Percentiles rank a stretch among this genome's conserved stretches.
These are phyloP conservation scores for Cantharellus cinnabarinus DNA, from an alignment of 768 basidiomycete species.

Conservation along the genomic window DNA sequence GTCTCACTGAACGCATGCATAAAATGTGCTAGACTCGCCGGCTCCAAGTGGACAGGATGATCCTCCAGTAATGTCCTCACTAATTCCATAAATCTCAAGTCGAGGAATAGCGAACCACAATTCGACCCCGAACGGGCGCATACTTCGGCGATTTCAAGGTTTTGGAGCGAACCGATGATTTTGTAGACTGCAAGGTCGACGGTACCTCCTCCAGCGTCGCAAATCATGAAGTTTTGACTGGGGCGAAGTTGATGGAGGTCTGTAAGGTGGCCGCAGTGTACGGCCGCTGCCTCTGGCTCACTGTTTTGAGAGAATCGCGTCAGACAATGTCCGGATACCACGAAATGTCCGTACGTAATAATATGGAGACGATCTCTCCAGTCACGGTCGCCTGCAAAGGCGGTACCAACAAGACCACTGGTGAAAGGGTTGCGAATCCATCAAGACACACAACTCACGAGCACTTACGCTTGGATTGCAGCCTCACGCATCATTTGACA, in stretches of 20 bases:
- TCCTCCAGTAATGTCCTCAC: slow-evolving; percentile 58
- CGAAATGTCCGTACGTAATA: slow-evolving; percentile 34
- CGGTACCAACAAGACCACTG: slow-evolving; percentile 46
- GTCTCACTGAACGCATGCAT: slow-evolving; percentile 72
- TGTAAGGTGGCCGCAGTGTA: slow-evolving; percentile 68
- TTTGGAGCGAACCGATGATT: slow-evolving; percentile 60
- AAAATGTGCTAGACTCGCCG: slow-evolving; percentile 66
- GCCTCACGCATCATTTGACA: slow-evolving; percentile 74
- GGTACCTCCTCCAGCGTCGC: slow-evolving; percentile 62
- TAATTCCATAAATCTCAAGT: slow-evolving; percentile 67
- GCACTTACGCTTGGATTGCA: slow-evolving; percentile 38
- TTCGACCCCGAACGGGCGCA: slow-evolving; percentile 74
- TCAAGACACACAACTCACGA: not conserved
- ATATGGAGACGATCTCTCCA: slow-evolving; percentile 72
- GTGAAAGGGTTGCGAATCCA: not conserved
- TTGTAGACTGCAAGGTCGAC: slow-evolving; percentile 33
- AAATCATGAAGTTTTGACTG: slow-evolving; percentile 78
- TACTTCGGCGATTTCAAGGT: slow-evolving; percentile 83
- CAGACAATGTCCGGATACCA: no score
- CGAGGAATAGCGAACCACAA: slow-evolving; percentile 73
- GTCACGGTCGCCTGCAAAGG: slow-evolving; percentile 42
- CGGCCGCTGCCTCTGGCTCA: slow-evolving; percentile 71
- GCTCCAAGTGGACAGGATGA: slow-evolving; percentile 70
- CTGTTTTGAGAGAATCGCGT: slow-evolving; percentile 13
- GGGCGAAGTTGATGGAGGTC: slow-evolving; percentile 59